A percentile compares a stretch with the other conserved stretches of the same genome.
phyloP scores from a whole-genome alignment of 306 rosid genomes.

The Pyrus bretschneideri region DNA sequence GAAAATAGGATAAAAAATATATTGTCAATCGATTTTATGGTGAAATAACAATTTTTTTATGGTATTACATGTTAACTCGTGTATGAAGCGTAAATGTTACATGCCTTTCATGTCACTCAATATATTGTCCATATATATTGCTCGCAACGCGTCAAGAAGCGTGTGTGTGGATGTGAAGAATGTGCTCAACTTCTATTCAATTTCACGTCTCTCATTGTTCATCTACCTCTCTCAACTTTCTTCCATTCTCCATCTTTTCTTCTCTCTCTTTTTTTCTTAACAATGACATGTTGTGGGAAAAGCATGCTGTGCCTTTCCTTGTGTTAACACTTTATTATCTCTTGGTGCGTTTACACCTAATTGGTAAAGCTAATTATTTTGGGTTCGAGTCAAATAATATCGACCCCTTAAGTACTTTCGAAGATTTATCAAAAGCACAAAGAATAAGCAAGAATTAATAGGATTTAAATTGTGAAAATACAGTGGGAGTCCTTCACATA shows the following conservation, averaged over 20 bases:
- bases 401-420: background rate
- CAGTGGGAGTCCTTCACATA: background rate
- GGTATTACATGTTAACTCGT: background rate
- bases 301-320: background rate
- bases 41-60: no score
- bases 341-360: constrained; percentile 4
- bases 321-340: background rate
- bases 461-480: background rate
- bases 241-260: background rate
- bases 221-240: background rate
- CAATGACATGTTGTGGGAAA: background rate
- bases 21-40: no score
- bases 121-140: background rate
- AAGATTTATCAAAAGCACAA: background rate
- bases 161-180: no score
- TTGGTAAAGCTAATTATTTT: background rate
- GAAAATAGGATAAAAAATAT: no score
- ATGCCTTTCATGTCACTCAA: no score
- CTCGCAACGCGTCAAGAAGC: background rate
- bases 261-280: background rate
- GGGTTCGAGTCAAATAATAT: background rate
- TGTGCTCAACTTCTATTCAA: background rate
- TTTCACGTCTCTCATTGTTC: background rate
- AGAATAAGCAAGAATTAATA: background rate
- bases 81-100: no score